Base-by-base conservation (phyloP, 805 yeast genomes). In the Zygoascus flipseniorum region DNA sequence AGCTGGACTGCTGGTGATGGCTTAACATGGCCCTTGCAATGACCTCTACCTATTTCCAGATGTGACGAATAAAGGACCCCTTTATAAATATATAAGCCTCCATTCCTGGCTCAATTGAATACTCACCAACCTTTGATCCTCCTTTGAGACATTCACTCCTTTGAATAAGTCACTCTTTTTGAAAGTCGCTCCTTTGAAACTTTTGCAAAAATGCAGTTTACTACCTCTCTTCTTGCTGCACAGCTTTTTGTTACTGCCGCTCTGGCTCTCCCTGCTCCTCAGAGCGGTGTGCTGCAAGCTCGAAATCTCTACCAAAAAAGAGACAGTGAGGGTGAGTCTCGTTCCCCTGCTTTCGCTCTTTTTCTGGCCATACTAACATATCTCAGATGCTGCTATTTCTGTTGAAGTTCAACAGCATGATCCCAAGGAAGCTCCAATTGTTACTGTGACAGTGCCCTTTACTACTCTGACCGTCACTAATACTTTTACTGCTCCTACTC, bases 231-330 rank as follows among this genome's bases (percentile, higher is more conserved):
- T 23, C 42, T 56, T 8, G 46, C 53, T 32, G 44, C 48, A n/a
- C 58, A 56, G 46, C 46, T 50, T 28, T 43, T 56, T 39, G 41
- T 51, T 10, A 31, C 52, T 9, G 54, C 47, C 13, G 41, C 55
- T 45, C 37, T 48, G 31, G 44, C 58, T 19, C 16, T 47, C n/a
- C 54, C 58, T n/a, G 39, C 39, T 8, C 39, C 39, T 8, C 39
- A n/a, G 8, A 10, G 39, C 8, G 39, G 39, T 35, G 39, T 10
- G 8, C 8, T 35, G 8, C 9, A 35, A 35, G 39, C 39, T 35
- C 39, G 39, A 11, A n/a, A n/a, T 35, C 39, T 35, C 39, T 35
- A 35, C 39, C 13, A 35, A 13, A 35, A 35, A n/a, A 35, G 39
- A 35, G 39, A 35, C 39, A 10, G 39, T 35, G 39, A 35, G 39